phyloP scores from a whole-genome alignment of 768 basidiomycete genomes.

The Rhodotorula graminis region DNA sequence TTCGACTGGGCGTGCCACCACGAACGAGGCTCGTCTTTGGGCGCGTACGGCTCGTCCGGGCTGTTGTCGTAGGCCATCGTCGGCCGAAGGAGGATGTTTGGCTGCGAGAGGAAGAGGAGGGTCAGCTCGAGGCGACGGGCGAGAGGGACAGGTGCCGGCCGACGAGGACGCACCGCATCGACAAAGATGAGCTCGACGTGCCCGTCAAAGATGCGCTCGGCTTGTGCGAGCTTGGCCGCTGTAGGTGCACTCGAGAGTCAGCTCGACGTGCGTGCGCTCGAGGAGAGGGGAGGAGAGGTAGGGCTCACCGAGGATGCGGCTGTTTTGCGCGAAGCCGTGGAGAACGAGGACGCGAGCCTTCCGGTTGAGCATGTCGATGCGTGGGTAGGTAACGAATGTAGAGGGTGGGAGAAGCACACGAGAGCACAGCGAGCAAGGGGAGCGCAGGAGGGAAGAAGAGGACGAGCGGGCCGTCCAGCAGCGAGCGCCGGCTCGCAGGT shows the following conservation, averaged over 20 bases:
- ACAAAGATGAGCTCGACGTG: constrained; percentile 1
- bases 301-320: background rate
- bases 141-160: no score
- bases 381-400: background rate
- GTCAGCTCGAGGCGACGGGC: background rate
- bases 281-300: no score
- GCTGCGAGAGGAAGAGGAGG: background rate
- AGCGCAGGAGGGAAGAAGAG: background rate
- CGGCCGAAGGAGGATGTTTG: background rate
- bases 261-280: background rate
- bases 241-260: background rate
- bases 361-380: background rate
- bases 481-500: background rate
- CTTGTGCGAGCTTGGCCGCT: background rate
- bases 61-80: background rate
- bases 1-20: background rate
- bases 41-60: background rate
- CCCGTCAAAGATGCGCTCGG: background rate
- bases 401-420: background rate
- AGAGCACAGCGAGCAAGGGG: background rate
- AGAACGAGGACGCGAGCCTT: background rate
- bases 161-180: constrained; percentile 1
- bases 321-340: background rate
- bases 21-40: background rate
- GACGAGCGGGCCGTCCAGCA: background rate